Evolutionary conservation across 176 grass and related monocot species (phyloP), one percentile per base, ranked within the genome.

Genomic region (Paspalum vaginatum): DNA sequence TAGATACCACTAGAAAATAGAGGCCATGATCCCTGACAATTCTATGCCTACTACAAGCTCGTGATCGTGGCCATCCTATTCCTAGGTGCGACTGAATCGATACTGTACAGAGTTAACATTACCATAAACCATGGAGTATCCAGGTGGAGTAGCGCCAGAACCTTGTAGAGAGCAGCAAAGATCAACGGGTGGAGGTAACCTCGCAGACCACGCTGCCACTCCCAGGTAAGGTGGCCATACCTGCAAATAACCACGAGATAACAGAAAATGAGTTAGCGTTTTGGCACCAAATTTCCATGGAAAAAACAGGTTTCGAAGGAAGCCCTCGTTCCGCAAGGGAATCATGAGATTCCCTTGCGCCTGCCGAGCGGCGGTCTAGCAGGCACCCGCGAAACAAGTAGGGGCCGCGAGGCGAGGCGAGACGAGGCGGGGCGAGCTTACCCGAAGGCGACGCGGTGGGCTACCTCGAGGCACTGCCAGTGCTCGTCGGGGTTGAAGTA

Each of bases 401-500:
- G 43, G 10, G 6, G 79, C 11, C 22, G 32, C 18, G 6, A 25
- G 44, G 17, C 17, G 2, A 49, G 67, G n/a, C n/a, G n/a, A n/a
- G 64, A 20, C 20, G 44, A 46, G 44, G 6, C n/a, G n/a, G n/a
- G n/a, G n/a, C n/a, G 17, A 73, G 7, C 20, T 85, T 89, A 98
- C 92, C 95, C 90, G 25, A 98, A 98, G 32, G 88, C 73, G 81
- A 95, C 7, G 84, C 84, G 90, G 77, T 98, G 95, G 54, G 95
- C 90, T 65, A 98, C 95, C 90, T 98, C 95, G n/a, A 95, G 89
- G 40, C 88, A 86, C 76, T 98, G 92, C 95, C 95, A 95, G 63
- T 98, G 95, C 83, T 98, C 95, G 65, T 93, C 90, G 26, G 92
- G 95, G 58, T 98, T 98, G 86, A 94, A 98, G 92, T 98, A 95